Conservation (phyloP, 2,329 filamentous ascomycete genomes). For the Elsinoe batatas region DNA sequence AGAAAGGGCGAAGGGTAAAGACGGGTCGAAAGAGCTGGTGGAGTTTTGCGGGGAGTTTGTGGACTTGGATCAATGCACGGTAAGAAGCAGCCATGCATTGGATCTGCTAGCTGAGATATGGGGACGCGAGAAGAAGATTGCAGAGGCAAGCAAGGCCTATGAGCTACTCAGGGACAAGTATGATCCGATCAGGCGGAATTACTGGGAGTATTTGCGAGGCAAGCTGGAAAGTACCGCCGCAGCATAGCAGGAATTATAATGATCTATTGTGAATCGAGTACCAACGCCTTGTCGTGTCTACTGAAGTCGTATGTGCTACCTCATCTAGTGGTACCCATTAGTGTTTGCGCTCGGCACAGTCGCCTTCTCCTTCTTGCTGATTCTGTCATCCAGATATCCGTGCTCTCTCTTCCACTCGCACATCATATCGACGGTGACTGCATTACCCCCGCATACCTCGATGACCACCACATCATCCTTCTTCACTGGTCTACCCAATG, state of each 20-base stretch:
- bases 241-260: background rate
- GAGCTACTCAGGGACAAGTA: constrained; percentile 70
- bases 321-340: constrained; percentile 5
- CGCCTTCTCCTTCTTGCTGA: constrained; percentile 3
- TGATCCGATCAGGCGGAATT: constrained; percentile 82
- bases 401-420: constrained; percentile 39
- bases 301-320: background rate
- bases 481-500: constrained; percentile 52
- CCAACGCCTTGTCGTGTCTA: background rate
- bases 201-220: constrained; percentile 72
- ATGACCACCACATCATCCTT: constrained; percentile 65
- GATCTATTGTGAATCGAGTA: background rate
- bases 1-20: constrained; percentile 42
- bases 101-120: constrained; percentile 65
- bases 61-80: constrained; percentile 40
- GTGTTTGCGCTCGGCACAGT: constrained; percentile 16
- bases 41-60: constrained; percentile 47
- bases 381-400: constrained; percentile 18
- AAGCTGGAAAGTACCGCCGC: constrained; percentile 26
- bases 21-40: constrained; percentile 42
- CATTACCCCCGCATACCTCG: constrained; percentile 65
- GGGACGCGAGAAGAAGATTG: constrained; percentile 41
- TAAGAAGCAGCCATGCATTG: constrained; percentile 53
- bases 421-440: constrained; percentile 43
- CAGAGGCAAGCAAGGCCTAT: constrained; percentile 58